Percentiles rank a stretch among this genome's conserved stretches.
These are phyloP conservation scores for Phaeosphaeriaceae sp. DNA, from an alignment of 2,329 filamentous ascomycete genomes.

Conservation along the genomic window DNA sequence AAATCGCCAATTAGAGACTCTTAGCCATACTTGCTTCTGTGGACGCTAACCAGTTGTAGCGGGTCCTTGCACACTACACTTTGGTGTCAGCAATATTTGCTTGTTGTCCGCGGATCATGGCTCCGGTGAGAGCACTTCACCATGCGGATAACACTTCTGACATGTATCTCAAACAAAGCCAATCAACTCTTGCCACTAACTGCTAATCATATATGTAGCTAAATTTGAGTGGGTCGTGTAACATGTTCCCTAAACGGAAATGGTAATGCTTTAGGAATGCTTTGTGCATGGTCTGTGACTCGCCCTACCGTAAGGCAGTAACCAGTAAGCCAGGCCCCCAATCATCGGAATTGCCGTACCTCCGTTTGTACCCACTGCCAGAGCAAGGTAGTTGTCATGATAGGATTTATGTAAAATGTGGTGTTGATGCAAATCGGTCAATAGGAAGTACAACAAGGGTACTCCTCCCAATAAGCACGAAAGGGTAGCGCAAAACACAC, in stretches of 20 bases:
- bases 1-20: no score
- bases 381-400: neutral
- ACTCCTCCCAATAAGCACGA: no score
- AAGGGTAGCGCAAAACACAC: no score
- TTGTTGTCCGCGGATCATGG: neutral
- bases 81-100: neutral
- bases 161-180: no score
- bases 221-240: no score
- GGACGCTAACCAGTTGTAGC: neutral
- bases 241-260: neutral
- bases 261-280: neutral
- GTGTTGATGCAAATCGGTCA: neutral
- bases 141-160: neutral
- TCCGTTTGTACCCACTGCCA: slow-evolving; percentile 7
- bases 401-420: neutral
- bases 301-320: neutral
- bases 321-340: neutral
- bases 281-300: neutral
- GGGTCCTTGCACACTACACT: neutral
- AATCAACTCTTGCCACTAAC: no score
- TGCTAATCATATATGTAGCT: no score
- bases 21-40: neutral
- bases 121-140: neutral
- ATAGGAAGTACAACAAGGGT: slow-evolving; percentile 3
- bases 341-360: slow-evolving; percentile 5